phyloP scores from a whole-genome alignment of 2,329 filamentous ascomycete species.

The Orbilia ellipsospora region DNA sequence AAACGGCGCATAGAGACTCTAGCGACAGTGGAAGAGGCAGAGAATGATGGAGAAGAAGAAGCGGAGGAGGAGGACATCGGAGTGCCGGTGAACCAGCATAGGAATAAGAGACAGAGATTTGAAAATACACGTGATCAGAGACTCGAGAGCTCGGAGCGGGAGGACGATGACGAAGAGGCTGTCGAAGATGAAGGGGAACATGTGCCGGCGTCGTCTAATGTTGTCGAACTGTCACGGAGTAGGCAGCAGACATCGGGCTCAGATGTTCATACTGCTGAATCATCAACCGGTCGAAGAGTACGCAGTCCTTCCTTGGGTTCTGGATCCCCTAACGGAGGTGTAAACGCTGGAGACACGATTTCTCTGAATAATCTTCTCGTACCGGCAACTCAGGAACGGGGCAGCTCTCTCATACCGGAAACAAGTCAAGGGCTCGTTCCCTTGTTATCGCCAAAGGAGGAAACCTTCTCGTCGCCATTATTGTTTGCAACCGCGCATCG shows the following conservation, averaged over 20 bases:
- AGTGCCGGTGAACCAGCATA: conserved; percentile 33
- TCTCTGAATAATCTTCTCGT: conserved; percentile 1
- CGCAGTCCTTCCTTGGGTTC: conserved; percentile 25
- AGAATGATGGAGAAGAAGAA: conserved; percentile 54
- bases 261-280: conserved; percentile 12
- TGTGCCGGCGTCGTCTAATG: conserved; percentile 14
- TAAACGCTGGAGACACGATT: conserved; percentile 54
- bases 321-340: not conserved
- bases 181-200: conserved; percentile 42
- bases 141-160: conserved; percentile 21
- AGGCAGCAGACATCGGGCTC: conserved; percentile 2
- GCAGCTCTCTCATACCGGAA: conserved; percentile 41
- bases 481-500: conserved; percentile 22
- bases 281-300: conserved; percentile 2
- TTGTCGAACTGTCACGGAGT: conserved; percentile 20
- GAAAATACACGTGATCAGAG: not conserved
- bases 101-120: conserved; percentile 29
- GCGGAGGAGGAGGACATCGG: conserved; percentile 51
- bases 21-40: conserved; percentile 36
- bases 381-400: conserved; percentile 17
- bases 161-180: conserved; percentile 17
- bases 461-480: conserved; percentile 41
- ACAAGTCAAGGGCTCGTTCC: conserved; percentile 36
- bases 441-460: conserved; percentile 43
- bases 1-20: conserved; percentile 40